phyloP scores from a whole-genome alignment of 1,139 yeast species.

The Williopsis jadinii region DNA sequence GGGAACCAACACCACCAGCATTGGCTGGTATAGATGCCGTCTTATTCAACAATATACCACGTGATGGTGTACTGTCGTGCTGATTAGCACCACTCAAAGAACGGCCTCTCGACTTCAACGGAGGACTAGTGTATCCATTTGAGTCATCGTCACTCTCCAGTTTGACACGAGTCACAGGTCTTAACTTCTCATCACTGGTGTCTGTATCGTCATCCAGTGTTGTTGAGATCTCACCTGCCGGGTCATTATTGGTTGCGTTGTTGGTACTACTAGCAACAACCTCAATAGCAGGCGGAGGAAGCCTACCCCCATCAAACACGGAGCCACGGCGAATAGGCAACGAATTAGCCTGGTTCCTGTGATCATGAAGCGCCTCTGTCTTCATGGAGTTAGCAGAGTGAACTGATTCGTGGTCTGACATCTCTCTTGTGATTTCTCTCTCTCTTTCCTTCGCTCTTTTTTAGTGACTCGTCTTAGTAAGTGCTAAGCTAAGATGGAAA shows the following conservation, averaged over 20 bases:
- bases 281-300: slow-evolving; percentile 1
- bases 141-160: slow-evolving; percentile 12
- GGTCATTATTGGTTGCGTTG: no score
- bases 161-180: neutral
- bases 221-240: no score
- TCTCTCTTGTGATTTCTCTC: slow-evolving; percentile 2
- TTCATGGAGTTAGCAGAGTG: slow-evolving; percentile 25
- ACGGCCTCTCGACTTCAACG: neutral
- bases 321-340: slow-evolving; percentile 30
- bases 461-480: no score
- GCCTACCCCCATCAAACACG: slow-evolving; percentile 6
- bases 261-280: neutral
- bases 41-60: slow-evolving; percentile 14
- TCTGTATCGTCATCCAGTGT: no score
- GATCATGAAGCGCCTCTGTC: slow-evolving; percentile 44
- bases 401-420: slow-evolving; percentile 23
- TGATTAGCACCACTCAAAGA: no score
- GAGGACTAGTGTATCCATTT: neutral
- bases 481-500: no score
- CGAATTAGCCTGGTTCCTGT: slow-evolving; percentile 45
- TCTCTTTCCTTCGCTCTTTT: no score
- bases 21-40: slow-evolving; percentile 2
- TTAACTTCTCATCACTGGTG: neutral
- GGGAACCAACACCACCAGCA: no score
- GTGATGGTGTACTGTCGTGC: slow-evolving; percentile 1